Conservation (phyloP, 2,329 filamentous ascomycete genomes). For the Colletotrichum acutatum region DNA sequence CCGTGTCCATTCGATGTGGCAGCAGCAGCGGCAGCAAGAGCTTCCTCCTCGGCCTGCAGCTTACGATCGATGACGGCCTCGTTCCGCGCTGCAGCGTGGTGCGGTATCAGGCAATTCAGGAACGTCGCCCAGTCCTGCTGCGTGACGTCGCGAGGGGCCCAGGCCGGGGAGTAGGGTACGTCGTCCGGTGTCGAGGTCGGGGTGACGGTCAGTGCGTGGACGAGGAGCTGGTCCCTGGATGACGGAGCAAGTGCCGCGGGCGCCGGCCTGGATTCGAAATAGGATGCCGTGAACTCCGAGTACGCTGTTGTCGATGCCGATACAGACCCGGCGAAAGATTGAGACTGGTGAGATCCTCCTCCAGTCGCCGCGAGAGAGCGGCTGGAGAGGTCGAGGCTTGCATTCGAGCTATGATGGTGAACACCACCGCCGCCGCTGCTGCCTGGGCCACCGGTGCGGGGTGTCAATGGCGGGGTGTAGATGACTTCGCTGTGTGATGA, state of each 20-base stretch:
- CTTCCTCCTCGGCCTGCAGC: slow-evolving; percentile 52
- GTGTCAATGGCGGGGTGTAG: slow-evolving; percentile 64
- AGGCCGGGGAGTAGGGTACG: slow-evolving; percentile 54
- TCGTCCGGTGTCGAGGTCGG: slow-evolving; percentile 51
- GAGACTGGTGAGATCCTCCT: not conserved
- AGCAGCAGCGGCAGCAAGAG: slow-evolving; percentile 36
- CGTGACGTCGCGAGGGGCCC: slow-evolving; percentile 56
- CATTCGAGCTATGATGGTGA: slow-evolving; percentile 11
- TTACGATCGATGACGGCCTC: slow-evolving; percentile 62
- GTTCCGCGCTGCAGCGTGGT: slow-evolving; percentile 56
- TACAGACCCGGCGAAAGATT: not conserved
- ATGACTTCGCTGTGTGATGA: slow-evolving; percentile 56
- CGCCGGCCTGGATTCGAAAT: slow-evolving; percentile 59
- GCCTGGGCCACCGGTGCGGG: slow-evolving; percentile 44
- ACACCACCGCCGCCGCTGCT: slow-evolving; percentile 9
- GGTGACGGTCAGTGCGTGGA: slow-evolving; percentile 49
- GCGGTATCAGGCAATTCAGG: slow-evolving; percentile 65
- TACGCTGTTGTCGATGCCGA: not conserved
- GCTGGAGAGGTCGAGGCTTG: not conserved
- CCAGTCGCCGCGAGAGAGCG: slow-evolving; percentile 32
- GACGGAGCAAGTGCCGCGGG: slow-evolving; percentile 26
- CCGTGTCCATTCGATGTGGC: not conserved
- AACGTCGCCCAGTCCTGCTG: slow-evolving; percentile 70
- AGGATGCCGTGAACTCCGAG: slow-evolving; percentile 50
- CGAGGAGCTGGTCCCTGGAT: slow-evolving; percentile 35